Conservation (phyloP, 2,329 filamentous ascomycete genomes). For the Paecilomyces niveus region DNA sequence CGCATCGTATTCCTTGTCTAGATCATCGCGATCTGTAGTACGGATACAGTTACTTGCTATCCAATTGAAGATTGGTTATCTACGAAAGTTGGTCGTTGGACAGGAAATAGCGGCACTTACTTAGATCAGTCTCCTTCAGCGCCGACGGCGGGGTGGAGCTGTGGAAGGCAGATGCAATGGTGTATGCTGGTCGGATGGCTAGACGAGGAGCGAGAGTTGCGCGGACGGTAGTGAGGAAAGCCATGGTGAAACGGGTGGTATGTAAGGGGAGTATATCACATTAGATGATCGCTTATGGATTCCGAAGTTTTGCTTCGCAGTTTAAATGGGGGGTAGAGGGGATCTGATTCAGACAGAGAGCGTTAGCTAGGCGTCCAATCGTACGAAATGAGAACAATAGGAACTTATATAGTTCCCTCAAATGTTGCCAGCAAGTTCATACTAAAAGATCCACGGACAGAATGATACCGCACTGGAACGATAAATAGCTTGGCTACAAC, state of each 20-base stretch:
- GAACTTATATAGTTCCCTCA: background rate
- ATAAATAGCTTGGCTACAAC: no score
- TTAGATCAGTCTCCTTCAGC: slow-evolving; percentile 29
- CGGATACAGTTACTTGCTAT: background rate
- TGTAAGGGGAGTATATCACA: background rate
- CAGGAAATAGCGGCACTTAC: slow-evolving; percentile 13
- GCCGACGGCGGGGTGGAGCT: slow-evolving; percentile 16
- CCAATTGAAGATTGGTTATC: background rate
- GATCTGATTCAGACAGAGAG: background rate
- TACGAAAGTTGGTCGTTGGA: background rate
- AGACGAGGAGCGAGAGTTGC: background rate
- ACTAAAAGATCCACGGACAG: background rate
- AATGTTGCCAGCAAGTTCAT: background rate
- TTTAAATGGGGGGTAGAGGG: background rate
- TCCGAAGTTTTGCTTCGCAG: background rate
- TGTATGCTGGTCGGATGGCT: background rate
- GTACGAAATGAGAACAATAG: background rate
- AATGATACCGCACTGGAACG: background rate
- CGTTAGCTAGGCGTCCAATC: background rate
- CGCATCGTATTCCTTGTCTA: slow-evolving; percentile 38
- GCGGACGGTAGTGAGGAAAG: background rate
- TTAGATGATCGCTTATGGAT: background rate
- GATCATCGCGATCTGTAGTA: slow-evolving; percentile 36
- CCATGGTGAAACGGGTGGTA: background rate
- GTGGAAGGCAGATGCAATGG: slow-evolving; percentile 13